A percentile compares a stretch with the other conserved stretches of the same genome.
Evolutionary conservation across 371 early-diverging fungal genomes (phyloP).

Genomic region (Sporodiniella umbellata): DNA sequence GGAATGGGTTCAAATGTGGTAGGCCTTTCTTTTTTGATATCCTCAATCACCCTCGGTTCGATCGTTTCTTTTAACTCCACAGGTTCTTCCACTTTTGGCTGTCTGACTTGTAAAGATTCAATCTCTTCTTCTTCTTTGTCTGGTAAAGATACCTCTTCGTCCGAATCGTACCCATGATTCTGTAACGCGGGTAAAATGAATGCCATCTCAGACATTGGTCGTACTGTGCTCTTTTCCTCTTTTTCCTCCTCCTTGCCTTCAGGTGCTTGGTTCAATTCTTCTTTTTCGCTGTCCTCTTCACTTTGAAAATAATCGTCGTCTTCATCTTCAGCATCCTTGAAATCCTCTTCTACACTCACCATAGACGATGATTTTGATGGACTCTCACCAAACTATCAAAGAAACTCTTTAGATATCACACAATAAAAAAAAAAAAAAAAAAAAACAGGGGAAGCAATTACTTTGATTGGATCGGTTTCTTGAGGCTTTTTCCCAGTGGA

Average conservation of each 20-base stretch:
- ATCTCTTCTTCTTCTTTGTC: too few relatives aligned
- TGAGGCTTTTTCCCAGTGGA: not conserved
- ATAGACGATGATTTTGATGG: slow-evolving; percentile 18
- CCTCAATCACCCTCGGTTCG: not conserved
- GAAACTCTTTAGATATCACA: not conserved
- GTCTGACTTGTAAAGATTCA: slow-evolving; percentile 13
- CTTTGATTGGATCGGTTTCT: not conserved
- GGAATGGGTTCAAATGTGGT: slow-evolving; percentile 21
- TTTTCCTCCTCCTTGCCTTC: slow-evolving; percentile 5
- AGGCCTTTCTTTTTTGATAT: slow-evolving; percentile 6
- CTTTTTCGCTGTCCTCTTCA: slow-evolving; percentile 4
- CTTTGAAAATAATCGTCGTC: slow-evolving; percentile 23
- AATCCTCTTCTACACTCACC: slow-evolving; percentile 9
- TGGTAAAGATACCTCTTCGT: too few relatives aligned
- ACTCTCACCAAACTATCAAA: not conserved
- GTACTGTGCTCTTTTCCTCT: not conserved
- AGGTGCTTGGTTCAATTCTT: not conserved
- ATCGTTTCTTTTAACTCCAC: not conserved
- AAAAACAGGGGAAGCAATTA: too few relatives aligned
- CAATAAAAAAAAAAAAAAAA: not conserved
- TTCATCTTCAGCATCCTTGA: slow-evolving; percentile 18
- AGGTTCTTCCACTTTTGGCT: not conserved
- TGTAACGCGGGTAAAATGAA: slow-evolving; percentile 24
- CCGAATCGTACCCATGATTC: slow-evolving; percentile 13
- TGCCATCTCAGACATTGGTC: slow-evolving; percentile 12